phyloP scores from a whole-genome alignment of 2,329 filamentous ascomycete species.

The Albophoma yamanashiensis region DNA sequence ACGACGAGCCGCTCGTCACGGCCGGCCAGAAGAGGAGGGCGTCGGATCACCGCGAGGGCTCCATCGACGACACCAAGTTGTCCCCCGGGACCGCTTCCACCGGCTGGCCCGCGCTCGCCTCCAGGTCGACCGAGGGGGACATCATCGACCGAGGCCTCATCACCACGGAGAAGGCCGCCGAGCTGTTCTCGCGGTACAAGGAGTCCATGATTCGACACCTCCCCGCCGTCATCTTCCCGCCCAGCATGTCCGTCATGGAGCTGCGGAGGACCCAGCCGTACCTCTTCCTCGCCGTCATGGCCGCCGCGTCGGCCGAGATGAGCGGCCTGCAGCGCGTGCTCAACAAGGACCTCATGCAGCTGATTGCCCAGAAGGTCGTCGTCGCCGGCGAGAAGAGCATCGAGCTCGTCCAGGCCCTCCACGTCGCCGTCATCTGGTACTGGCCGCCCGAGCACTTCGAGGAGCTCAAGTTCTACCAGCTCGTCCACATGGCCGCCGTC shows the following conservation, averaged over 20 bases:
- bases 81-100: not conserved
- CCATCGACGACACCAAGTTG: not conserved
- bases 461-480: constrained; percentile 82
- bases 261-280: constrained; percentile 50
- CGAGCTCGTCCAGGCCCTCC: constrained; percentile 70
- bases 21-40: constrained; percentile 20
- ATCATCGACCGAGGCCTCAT: constrained; percentile 50
- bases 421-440: constrained; percentile 74
- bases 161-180: constrained; percentile 40
- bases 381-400: constrained; percentile 70
- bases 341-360: constrained; percentile 58
- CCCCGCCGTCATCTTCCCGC: constrained; percentile 50
- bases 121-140: constrained; percentile 21
- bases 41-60: constrained; percentile 10
- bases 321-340: constrained; percentile 48
- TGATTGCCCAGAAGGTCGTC: constrained; percentile 65
- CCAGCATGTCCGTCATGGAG: constrained; percentile 40
- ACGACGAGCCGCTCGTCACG: not conserved
- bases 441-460: constrained; percentile 73
- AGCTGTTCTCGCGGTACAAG: constrained; percentile 48
- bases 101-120: not conserved
- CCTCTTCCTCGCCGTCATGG: constrained; percentile 61
- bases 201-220: constrained; percentile 50
- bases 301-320: constrained; percentile 49
- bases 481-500: constrained; percentile 69